Conservation (phyloP, 2,329 filamentous ascomycete species). For the Botrytis aclada region DNA sequence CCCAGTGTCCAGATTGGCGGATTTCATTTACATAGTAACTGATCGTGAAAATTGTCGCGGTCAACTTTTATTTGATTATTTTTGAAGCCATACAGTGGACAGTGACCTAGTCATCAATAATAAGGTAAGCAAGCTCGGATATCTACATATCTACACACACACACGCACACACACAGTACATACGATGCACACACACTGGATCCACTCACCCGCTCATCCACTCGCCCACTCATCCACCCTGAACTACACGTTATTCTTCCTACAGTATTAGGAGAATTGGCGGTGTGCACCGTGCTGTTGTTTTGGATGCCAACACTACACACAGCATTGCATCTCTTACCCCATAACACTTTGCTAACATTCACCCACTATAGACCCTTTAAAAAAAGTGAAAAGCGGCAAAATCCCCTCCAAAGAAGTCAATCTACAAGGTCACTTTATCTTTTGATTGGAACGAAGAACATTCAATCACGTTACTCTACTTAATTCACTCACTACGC, state of each 20-base stretch:
- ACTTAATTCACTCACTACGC: not conserved
- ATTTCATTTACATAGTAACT: slow-evolving; percentile 23
- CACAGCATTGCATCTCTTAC: slow-evolving; percentile 10
- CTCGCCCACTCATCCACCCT: slow-evolving; percentile 17
- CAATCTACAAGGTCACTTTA: not conserved
- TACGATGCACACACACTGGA: slow-evolving; percentile 4
- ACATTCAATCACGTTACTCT: slow-evolving; percentile 4
- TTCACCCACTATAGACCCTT: slow-evolving; percentile 13
- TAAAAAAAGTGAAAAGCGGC: slow-evolving; percentile 7
- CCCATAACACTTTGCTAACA: slow-evolving; percentile 20
- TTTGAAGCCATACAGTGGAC: slow-evolving; percentile 11
- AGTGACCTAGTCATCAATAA: slow-evolving; percentile 19
- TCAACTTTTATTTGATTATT: not conserved
- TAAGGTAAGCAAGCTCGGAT: slow-evolving; percentile 30
- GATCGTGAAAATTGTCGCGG: slow-evolving; percentile 24
- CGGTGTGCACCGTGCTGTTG: slow-evolving; percentile 29
- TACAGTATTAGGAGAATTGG: slow-evolving; percentile 26
- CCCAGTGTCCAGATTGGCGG: slow-evolving; percentile 34
- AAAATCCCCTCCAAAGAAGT: slow-evolving; percentile 1
- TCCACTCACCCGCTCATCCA: slow-evolving; percentile 3
- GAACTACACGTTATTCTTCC: slow-evolving; percentile 15
- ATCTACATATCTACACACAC: slow-evolving; percentile 31
- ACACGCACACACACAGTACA: not conserved
- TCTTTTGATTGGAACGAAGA: not conserved
- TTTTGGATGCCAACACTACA: slow-evolving; percentile 17